Conservation (phyloP, 257 asterid species). For the Verbascum thapsus region DNA sequence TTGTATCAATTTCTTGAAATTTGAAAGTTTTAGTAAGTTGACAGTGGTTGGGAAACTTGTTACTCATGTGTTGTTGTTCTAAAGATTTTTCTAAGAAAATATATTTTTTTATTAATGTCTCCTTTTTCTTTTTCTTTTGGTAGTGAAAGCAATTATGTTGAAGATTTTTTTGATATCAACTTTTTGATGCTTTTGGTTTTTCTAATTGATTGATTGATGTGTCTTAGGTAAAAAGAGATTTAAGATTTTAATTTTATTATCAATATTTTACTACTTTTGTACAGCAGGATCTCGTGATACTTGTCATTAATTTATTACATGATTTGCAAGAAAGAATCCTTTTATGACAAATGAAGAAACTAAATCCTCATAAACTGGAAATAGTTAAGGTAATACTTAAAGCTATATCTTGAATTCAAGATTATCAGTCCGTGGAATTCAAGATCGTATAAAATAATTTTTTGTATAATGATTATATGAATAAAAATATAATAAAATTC, state of each 20-base stretch:
- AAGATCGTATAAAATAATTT: no score
- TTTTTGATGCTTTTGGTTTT: not conserved
- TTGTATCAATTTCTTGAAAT: not conserved
- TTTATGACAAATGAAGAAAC: constrained; percentile 18
- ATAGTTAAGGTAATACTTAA: constrained; percentile 18
- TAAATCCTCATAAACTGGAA: constrained; percentile 26
- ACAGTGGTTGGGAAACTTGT: constrained; percentile 16
- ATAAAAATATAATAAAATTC: no score
- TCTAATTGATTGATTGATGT: not conserved
- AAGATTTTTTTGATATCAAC: constrained; percentile 1
- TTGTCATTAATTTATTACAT: constrained; percentile 3
- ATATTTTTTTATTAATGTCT: not conserved
- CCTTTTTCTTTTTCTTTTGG: not conserved
- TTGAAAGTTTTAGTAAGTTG: not conserved
- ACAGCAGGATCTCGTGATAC: constrained; percentile 12
- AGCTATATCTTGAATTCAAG: constrained; percentile 33
- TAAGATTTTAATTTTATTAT: not conserved
- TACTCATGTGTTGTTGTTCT: constrained; percentile 6
- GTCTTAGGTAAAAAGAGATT: not conserved
- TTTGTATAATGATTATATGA: no score
- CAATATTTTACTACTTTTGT: not conserved
- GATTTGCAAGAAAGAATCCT: not conserved
- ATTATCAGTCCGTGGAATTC: constrained; percentile 9
- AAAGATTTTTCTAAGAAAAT: not conserved
- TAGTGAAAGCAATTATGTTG: not conserved